Evolutionary conservation across 2,329 filamentous ascomycete species (phyloP).

Genomic region (Calonectria ilicicola): DNA sequence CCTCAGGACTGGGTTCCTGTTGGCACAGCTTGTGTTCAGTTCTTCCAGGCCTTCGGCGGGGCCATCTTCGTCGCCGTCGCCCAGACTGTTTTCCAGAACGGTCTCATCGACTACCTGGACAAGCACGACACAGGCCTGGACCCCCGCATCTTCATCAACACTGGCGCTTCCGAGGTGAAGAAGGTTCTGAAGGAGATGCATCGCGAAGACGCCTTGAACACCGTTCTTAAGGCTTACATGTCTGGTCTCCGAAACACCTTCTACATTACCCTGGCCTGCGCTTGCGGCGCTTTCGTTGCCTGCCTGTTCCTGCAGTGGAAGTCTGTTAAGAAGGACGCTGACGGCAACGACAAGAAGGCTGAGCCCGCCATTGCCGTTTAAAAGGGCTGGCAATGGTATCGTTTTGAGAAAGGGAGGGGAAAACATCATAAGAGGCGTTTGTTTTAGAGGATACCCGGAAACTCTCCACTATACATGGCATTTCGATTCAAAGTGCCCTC

Average conservation of each 20-base stretch:
- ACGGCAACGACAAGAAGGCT: slow-evolving; percentile 42
- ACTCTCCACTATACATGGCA: slow-evolving; percentile 36
- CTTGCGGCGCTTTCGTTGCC: slow-evolving; percentile 58
- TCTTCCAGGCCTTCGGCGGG: slow-evolving; percentile 75
- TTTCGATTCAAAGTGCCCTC: slow-evolving; percentile 1
- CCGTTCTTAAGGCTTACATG: slow-evolving; percentile 63
- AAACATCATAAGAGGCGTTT: slow-evolving; percentile 26
- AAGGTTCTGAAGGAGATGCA: slow-evolving; percentile 56
- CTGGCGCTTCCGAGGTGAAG: slow-evolving; percentile 63
- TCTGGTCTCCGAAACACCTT: slow-evolving; percentile 62
- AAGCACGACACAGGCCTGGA: slow-evolving; percentile 58
- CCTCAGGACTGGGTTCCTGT: slow-evolving; percentile 61
- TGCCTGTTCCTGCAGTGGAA: slow-evolving; percentile 62
- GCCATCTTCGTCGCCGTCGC: slow-evolving; percentile 74
- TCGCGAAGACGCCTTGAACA: slow-evolving; percentile 54
- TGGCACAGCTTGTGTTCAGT: slow-evolving; percentile 64
- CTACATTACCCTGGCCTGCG: slow-evolving; percentile 63
- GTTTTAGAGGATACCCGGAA: slow-evolving; percentile 41
- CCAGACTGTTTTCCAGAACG: slow-evolving; percentile 77
- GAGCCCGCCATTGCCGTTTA: slow-evolving; percentile 42
- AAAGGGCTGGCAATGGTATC: neutral
- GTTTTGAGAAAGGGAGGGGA: slow-evolving; percentile 10
- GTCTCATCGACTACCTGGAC: slow-evolving; percentile 65
- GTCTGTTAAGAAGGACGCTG: slow-evolving; percentile 61
- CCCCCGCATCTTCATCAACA: slow-evolving; percentile 61